Evolutionary conservation across 2,329 filamentous ascomycete genomes (phyloP).

Genomic region (Penicillium freii): DNA sequence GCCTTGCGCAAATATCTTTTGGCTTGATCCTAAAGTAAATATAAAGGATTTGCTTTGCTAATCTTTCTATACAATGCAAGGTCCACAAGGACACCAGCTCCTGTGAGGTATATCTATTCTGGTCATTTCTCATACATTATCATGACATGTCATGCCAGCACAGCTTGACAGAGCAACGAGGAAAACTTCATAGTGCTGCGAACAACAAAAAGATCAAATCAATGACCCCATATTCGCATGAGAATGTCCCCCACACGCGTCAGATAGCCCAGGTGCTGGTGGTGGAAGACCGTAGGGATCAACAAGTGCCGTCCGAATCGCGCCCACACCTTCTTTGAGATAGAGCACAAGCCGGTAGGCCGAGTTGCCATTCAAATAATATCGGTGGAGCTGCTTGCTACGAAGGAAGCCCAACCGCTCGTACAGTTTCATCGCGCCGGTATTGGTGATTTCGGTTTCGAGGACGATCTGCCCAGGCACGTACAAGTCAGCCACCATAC

Average conservation of each 20-base stretch:
- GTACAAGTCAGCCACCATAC: constrained; percentile 11
- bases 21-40: too few relatives aligned
- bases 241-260: neutral
- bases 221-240: constrained; percentile 9
- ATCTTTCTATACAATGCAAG: neutral
- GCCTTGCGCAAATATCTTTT: too few relatives aligned
- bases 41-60: too few relatives aligned
- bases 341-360: constrained; percentile 86
- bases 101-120: constrained; percentile 18
- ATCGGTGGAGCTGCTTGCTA: constrained; percentile 88
- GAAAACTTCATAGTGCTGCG: neutral
- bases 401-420: constrained; percentile 87
- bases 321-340: constrained; percentile 61
- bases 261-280: constrained; percentile 11
- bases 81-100: constrained; percentile 12
- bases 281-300: constrained; percentile 33
- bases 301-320: constrained; percentile 37
- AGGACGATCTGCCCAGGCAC: constrained; percentile 64
- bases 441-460: constrained; percentile 93
- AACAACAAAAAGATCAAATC: constrained; percentile 4
- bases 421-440: constrained; percentile 85
- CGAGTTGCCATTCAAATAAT: constrained; percentile 95
- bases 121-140: constrained; percentile 23
- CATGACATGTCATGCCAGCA: constrained; percentile 13
- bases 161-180: constrained; percentile 3